A percentile compares a stretch with the other conserved stretches of the same genome.
These are phyloP conservation scores for Gonapodya prolifera DNA, from an alignment of 192 early-diverging fungal genomes.

Conservation along the genomic window DNA sequence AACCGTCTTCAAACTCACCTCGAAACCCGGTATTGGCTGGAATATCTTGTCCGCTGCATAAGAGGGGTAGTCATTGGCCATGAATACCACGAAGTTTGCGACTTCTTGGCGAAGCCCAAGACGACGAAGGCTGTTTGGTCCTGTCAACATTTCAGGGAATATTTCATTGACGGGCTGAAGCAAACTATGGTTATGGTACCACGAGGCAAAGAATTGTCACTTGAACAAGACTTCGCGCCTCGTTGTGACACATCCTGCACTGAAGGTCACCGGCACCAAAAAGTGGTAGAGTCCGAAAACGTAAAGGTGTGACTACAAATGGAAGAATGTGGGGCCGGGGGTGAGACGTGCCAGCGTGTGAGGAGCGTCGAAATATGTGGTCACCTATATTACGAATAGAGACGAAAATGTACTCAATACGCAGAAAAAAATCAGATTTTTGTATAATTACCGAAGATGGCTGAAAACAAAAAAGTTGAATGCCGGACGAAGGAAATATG, in stretches of 20 bases:
- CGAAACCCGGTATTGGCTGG: conserved; percentile 30
- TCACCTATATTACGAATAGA: no score
- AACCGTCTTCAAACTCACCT: no score
- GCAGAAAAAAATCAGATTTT: no score
- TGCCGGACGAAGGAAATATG: no score
- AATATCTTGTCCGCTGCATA: conserved; percentile 31
- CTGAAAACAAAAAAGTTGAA: no score
- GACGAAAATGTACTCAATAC: no score
- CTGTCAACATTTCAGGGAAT: no score
- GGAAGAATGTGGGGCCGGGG: conserved; percentile 14
- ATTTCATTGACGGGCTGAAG: not conserved
- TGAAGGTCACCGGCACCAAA: conserved; percentile 24
- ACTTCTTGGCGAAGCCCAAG: conserved; percentile 12
- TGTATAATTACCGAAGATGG: no score
- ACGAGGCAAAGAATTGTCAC: conserved; percentile 20
- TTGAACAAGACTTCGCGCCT: no score
- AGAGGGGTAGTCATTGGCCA: conserved; percentile 28
- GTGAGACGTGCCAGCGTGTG: not conserved
- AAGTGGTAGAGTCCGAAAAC: conserved; percentile 17
- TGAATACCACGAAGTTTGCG: conserved; percentile 25
- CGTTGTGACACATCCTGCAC: no score
- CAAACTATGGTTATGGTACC: conserved; percentile 13
- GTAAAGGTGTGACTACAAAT: conserved; percentile 31
- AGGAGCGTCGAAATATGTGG: not conserved
- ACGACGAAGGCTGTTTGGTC: not conserved